phyloP scores from a whole-genome alignment of 495 filamentous ascomycete genomes.

The Penicillium diatomitis region DNA sequence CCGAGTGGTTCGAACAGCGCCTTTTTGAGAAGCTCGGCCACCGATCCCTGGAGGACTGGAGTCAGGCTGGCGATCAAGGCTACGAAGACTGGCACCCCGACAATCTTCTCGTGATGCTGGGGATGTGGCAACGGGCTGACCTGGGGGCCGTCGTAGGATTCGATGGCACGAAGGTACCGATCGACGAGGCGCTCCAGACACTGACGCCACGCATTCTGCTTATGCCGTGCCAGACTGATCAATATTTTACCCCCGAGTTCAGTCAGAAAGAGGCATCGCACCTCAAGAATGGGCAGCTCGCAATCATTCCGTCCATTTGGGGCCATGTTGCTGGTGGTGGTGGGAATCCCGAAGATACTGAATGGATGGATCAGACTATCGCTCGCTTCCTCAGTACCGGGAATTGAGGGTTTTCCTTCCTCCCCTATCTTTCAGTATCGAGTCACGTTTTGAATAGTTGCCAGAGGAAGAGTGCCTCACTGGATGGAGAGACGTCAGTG shows the following conservation, averaged over 20 bases:
- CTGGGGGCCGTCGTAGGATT: constrained; percentile 38
- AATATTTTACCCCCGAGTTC: constrained; percentile 57
- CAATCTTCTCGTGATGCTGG: constrained; percentile 50
- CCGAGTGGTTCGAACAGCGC: constrained; percentile 53
- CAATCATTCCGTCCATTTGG: constrained; percentile 49
- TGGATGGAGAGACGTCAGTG: too few species aligned
- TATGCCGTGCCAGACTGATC: constrained; percentile 50
- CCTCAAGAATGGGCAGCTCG: constrained; percentile 36
- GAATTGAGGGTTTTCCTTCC: too few species aligned
- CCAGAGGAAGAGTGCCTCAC: too few species aligned
- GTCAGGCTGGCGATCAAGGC: constrained; percentile 41
- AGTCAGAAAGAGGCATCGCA: constrained; percentile 44
- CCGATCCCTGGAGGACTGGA: constrained; percentile 49
- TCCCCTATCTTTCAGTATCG: too few species aligned
- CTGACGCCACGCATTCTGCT: constrained; percentile 50
- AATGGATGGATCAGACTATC: constrained; percentile 51
- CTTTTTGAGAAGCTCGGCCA: constrained; percentile 45
- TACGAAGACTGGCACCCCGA: constrained; percentile 43
- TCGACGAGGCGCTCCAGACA: constrained; percentile 42
- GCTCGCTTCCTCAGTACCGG: constrained; percentile 17
- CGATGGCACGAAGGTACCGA: constrained; percentile 29
- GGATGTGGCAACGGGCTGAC: constrained; percentile 58
- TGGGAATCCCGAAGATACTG: constrained; percentile 42
- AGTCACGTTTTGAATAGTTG: too few species aligned
- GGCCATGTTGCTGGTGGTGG: constrained; percentile 52